Evolutionary conservation across 1,139 yeast genomes (phyloP).

Genomic region (Yamadazyma buinensis): DNA sequence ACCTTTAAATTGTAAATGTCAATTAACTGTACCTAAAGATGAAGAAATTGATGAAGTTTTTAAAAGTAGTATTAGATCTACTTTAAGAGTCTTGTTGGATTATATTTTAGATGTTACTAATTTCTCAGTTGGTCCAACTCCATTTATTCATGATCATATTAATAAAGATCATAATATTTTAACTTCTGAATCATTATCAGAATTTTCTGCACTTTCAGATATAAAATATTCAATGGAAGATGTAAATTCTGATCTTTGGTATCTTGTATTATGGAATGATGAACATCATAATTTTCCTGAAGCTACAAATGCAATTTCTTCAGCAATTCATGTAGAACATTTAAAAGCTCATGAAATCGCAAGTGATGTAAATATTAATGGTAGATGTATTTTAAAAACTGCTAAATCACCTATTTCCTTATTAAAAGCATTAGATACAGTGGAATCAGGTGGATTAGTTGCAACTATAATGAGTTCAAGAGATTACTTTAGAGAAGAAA

Average conservation of each 20-base stretch:
- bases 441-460: constrained; percentile 50
- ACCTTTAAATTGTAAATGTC: constrained; percentile 50
- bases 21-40: constrained; percentile 10
- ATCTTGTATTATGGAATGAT: constrained; percentile 66
- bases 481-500: constrained; percentile 47
- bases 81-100: constrained; percentile 41
- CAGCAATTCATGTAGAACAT: constrained; percentile 27
- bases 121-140: constrained; percentile 32
- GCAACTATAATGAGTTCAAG: constrained; percentile 49
- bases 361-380: constrained; percentile 28
- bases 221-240: constrained; percentile 27
- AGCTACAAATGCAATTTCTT: constrained; percentile 40
- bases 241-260: constrained; percentile 31
- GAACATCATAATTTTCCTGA: constrained; percentile 59
- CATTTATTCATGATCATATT: constrained; percentile 28
- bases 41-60: constrained; percentile 12
- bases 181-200: constrained; percentile 24
- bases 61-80: constrained; percentile 19
- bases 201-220: constrained; percentile 26
- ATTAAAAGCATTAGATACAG: constrained; percentile 24
- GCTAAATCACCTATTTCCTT: constrained; percentile 18
- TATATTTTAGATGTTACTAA: constrained; percentile 47
- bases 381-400: constrained; percentile 26
- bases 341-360: constrained; percentile 31
- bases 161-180: constrained; percentile 18